phyloP scores from a whole-genome alignment of 768 basidiomycete species.

The Rhodotorula kratochvilovae region DNA sequence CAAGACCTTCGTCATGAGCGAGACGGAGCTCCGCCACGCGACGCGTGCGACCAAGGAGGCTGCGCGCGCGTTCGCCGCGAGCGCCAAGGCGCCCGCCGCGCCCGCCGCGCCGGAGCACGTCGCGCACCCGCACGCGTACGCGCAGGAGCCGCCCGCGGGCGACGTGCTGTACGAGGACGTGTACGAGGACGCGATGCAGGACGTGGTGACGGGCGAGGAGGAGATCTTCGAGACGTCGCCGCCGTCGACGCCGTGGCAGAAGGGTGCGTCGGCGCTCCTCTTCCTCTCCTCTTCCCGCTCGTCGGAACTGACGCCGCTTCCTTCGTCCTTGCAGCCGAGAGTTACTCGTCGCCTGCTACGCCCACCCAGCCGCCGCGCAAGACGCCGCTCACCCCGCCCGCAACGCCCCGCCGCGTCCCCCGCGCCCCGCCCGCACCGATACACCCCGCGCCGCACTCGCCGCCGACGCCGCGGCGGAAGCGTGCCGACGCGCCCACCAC shows the following conservation, averaged over 20 bases:
- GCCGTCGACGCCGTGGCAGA: constrained; percentile 3
- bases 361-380: constrained; percentile 15
- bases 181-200: constrained; percentile 29
- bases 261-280: constrained; percentile 8
- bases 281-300: no score
- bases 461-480: not conserved
- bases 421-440: constrained; percentile 10
- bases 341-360: constrained; percentile 6
- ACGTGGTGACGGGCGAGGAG: constrained; percentile 13
- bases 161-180: constrained; percentile 15
- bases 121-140: not conserved
- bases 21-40: constrained; percentile 40
- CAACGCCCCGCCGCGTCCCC: constrained; percentile 21
- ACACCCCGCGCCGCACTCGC: not conserved
- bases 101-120: not conserved
- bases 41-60: constrained; percentile 42
- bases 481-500: constrained; percentile 12
- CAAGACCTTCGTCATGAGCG: constrained; percentile 42
- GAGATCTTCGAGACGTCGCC: constrained; percentile 11
- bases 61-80: constrained; percentile 38
- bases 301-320: not conserved
- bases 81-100: constrained; percentile 2
- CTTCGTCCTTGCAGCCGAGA: not conserved
- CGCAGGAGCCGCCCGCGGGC: not conserved
- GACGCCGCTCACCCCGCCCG: constrained; percentile 34